Evolutionary conservation across 371 early-diverging fungal species (phyloP), one percentile per base, ranked within the genome.

Genomic region (Smittium culicis): DNA sequence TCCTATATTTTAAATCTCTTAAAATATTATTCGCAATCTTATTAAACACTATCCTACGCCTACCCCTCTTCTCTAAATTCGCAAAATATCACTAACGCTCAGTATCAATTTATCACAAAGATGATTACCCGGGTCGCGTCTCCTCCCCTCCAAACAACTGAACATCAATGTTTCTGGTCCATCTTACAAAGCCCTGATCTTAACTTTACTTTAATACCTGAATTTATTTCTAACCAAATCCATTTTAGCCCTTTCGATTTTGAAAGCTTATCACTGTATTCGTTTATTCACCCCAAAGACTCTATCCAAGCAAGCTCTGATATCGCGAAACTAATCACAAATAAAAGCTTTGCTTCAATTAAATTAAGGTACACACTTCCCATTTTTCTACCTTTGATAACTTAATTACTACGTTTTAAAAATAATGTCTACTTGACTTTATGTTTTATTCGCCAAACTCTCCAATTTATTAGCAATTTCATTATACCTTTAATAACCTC

Each of bases 321-420:
- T 45, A 45, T 45, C 20, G 45, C 45, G 11, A 45, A 45, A 45
- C 20, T 45, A 45, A 45, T 45, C 45, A 45, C 45, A 45, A 45
- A 45, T 20, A 45, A 45, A 45, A 45, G 45, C 45, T 45, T 45
- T 45, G 45, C 45, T 45, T 45, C 45, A 5, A 45, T 45, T 45
- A 45, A 45, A 45, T 45, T 45, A 45, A 45, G 45, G 45, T 45
- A 45, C 45, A n/a, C n/a, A n/a, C n/a, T n/a, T n/a, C n/a, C n/a
- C n/a, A n/a, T n/a, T 45, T 45, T 45, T 45, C 45, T 11, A 5
- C 20, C 20, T 45, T 45, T 11, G 20, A 45, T 11, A 45, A 45
- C 20, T 45, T 45, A 45, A 45, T 20, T 45, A n/a, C n/a, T n/a
- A n/a, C n/a, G n/a, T n/a, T n/a, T n/a, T n/a, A n/a, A n/a, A n/a